Conservation (phyloP, 148 eudicot genomes). For the Amaranthus palmeri region DNA sequence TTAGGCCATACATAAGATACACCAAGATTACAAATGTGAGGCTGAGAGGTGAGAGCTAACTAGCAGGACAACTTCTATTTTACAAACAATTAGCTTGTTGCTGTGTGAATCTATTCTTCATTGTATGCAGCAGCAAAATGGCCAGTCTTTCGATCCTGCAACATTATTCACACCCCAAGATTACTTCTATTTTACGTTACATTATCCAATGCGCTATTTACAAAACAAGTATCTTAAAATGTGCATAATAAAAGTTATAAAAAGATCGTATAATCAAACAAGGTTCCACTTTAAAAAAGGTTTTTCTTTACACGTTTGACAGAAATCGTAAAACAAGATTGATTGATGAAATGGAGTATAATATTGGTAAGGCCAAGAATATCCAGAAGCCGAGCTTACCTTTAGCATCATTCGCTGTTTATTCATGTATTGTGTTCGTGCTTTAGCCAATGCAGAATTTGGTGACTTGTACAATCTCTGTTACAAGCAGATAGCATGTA, state of each 20-base stretch:
- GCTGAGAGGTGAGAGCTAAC: background rate
- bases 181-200: background rate
- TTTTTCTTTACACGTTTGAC: too few relatives aligned
- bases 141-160: constrained; percentile 57
- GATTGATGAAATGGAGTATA: background rate
- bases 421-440: constrained; percentile 71
- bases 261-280: background rate
- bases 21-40: background rate
- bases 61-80: background rate
- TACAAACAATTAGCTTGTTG: background rate
- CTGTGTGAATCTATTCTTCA: constrained; percentile 13
- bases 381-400: constrained; percentile 28
- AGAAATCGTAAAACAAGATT: too few relatives aligned
- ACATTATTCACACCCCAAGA: background rate
- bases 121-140: constrained; percentile 41
- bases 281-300: background rate
- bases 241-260: background rate
- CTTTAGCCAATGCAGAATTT: constrained; percentile 69
- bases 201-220: background rate
- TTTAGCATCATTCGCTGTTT: constrained; percentile 65
- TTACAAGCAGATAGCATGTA: background rate
- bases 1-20: background rate
- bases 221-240: background rate
- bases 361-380: background rate
- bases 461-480: constrained; percentile 85